Percentiles rank a stretch among this genome's conserved stretches.
phyloP scores from a whole-genome alignment of 805 yeast species.

The Gaillardinia entomophila region DNA sequence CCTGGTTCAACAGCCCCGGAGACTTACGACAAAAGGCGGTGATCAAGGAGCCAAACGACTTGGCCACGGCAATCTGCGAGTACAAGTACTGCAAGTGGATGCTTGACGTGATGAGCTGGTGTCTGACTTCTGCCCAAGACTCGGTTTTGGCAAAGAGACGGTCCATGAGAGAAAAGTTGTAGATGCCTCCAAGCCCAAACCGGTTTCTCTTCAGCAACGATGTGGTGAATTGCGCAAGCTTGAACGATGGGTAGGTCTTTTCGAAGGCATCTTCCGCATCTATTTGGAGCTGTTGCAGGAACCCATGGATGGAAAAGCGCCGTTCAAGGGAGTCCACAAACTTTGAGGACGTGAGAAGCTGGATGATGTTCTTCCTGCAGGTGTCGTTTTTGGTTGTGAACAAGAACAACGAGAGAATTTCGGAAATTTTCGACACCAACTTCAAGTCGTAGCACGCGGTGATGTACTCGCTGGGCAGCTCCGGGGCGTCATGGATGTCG shows the following conservation, averaged over 20 bases:
- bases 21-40: constrained; percentile 52
- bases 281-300: constrained; percentile 41
- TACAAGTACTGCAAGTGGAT: constrained; percentile 56
- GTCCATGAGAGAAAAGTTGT: constrained; percentile 61
- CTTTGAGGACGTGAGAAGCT: constrained; percentile 31
- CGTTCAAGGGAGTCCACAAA: constrained; percentile 24
- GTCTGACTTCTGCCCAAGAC: constrained; percentile 36
- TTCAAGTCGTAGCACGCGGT: constrained; percentile 49
- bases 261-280: constrained; percentile 42
- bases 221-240: constrained; percentile 47
- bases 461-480: constrained; percentile 17
- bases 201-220: constrained; percentile 41
- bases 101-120: constrained; percentile 52
- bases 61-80: constrained; percentile 64
- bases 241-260: constrained; percentile 40
- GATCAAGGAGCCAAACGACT: constrained; percentile 72
- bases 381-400: constrained; percentile 48
- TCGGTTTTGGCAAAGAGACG: constrained; percentile 36
- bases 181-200: constrained; percentile 50
- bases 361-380: constrained; percentile 37
- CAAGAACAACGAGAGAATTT: constrained; percentile 66
- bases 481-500: constrained; percentile 10
- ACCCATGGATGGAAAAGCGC: constrained; percentile 40
- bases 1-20: constrained; percentile 7
- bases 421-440: constrained; percentile 63